phyloP scores from a whole-genome alignment of 768 basidiomycete genomes.

The Dictyophora rubrovolvata region DNA sequence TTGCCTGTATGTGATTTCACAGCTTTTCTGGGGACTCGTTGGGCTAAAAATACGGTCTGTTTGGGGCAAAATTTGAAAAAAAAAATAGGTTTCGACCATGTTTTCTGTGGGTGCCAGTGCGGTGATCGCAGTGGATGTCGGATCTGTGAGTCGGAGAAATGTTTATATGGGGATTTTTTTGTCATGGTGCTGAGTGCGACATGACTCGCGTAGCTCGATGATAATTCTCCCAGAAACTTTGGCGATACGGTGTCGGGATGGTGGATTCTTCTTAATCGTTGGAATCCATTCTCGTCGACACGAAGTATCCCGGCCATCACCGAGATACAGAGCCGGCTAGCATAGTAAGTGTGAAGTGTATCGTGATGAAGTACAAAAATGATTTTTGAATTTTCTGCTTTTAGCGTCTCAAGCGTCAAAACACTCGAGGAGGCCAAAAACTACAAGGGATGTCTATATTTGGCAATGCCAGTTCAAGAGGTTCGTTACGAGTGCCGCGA shows the following conservation, averaged over 20 bases:
- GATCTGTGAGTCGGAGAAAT: constrained; percentile 44
- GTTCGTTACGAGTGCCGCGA: constrained; percentile 26
- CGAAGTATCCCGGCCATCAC: constrained; percentile 77
- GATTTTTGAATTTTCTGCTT: neutral
- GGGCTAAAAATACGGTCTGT: neutral
- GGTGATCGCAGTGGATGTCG: constrained; percentile 92
- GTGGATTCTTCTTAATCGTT: constrained; percentile 89
- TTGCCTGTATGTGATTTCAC: constrained; percentile 49
- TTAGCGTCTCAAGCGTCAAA: constrained; percentile 88
- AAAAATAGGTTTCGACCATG: constrained; percentile 78
- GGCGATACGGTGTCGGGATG: constrained; percentile 94
- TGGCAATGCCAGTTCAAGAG: constrained; percentile 91
- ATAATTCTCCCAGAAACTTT: constrained; percentile 89
- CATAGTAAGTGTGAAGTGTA: constrained; percentile 59
- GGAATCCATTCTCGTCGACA: constrained; percentile 81
- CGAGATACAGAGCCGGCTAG: constrained; percentile 87
- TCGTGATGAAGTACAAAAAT: neutral
- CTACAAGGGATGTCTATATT: constrained; percentile 79
- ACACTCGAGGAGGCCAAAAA: constrained; percentile 94
- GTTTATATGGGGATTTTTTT: neutral
- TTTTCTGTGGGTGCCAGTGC: constrained; percentile 81
- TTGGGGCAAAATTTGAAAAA: constrained; percentile 2
- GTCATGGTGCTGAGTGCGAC: neutral
- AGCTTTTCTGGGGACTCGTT: neutral
- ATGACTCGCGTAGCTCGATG: constrained; percentile 55